A percentile compares a stretch with the other conserved stretches of the same genome.
These are phyloP conservation scores for Xylaria scruposa DNA, from an alignment of 495 filamentous ascomycete species.

Conservation along the genomic window DNA sequence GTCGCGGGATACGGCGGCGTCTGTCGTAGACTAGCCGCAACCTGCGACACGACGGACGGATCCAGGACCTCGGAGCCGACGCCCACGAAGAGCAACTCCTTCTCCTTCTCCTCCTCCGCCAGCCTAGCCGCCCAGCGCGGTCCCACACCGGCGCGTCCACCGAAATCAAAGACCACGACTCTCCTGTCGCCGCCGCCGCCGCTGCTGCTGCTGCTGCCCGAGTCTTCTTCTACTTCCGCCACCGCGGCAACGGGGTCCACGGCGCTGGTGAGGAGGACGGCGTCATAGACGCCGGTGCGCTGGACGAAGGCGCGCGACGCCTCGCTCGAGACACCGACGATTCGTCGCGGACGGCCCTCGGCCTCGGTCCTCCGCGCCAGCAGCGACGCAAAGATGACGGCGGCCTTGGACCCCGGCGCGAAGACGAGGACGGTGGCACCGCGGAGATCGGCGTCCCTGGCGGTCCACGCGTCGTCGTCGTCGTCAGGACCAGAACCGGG, in stretches of 20 bases:
- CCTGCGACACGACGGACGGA: constrained; percentile 33
- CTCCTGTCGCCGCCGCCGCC: too few species aligned
- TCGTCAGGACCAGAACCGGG: constrained; percentile 43
- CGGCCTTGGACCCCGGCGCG: constrained; percentile 59
- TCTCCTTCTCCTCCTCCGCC: background rate
- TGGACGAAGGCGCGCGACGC: constrained; percentile 40
- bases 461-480: constrained; percentile 5
- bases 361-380: constrained; percentile 34
- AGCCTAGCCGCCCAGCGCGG: constrained; percentile 47
- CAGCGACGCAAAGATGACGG: constrained; percentile 49
- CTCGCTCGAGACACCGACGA: constrained; percentile 48
- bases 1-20: constrained; percentile 32
- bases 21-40: constrained; percentile 12
- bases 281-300: constrained; percentile 45
- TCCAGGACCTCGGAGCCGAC: constrained; percentile 40
- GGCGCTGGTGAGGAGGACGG: constrained; percentile 40
- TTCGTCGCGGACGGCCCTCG: constrained; percentile 32
- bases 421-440: constrained; percentile 49
- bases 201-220: background rate
- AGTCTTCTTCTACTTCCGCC: background rate
- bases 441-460: constrained; percentile 53
- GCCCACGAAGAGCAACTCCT: constrained; percentile 48
- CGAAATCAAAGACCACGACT: constrained; percentile 61
- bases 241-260: constrained; percentile 21
- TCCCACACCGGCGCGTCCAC: constrained; percentile 49